These are phyloP conservation scores for Melocanna baccifera DNA, from an alignment of 176 grass and related monocot genomes.

Conservation along the genomic window DNA sequence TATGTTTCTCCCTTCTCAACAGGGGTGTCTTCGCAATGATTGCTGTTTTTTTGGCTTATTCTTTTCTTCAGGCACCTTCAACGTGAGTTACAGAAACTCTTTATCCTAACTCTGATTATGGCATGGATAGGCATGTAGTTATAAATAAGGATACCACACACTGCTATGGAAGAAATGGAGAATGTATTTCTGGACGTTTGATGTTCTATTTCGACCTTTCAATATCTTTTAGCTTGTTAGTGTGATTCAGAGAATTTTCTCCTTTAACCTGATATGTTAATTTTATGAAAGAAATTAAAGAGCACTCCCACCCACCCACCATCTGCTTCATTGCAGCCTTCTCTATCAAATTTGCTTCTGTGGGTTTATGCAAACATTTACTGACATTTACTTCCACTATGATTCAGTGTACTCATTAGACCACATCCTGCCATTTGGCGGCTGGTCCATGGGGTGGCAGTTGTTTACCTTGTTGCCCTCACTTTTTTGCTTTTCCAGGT, in stretches of 20 bases:
- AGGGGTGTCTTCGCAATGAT: constrained; percentile 99
- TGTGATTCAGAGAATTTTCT: constrained; percentile 1
- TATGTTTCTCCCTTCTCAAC: constrained; percentile 16
- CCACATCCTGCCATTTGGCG: constrained; percentile 99
- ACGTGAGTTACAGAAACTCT: constrained; percentile 59
- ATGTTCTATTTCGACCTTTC: neutral
- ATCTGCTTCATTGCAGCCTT: neutral
- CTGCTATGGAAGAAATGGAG: neutral
- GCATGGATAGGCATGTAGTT: neutral
- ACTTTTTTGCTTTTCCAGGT: constrained; percentile 99
- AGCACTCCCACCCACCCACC: neutral
- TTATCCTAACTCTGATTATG: neutral
- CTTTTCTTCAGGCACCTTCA: constrained; percentile 97
- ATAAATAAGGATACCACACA: neutral
- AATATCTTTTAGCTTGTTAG: neutral
- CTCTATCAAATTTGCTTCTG: constrained; percentile 4
- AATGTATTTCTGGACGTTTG: neutral
- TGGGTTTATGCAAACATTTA: constrained; percentile 14
- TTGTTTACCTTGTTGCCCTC: constrained; percentile 93
- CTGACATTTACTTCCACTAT: constrained; percentile 30
- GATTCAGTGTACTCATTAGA: constrained; percentile 89
- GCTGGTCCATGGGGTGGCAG: constrained; percentile 91
- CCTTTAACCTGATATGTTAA: neutral
- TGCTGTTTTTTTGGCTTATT: constrained; percentile 95
- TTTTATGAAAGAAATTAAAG: neutral